Percentiles rank a stretch among this genome's conserved stretches.
These are phyloP conservation scores for Mycena galericulata DNA, from an alignment of 768 basidiomycete species.

Conservation along the genomic window DNA sequence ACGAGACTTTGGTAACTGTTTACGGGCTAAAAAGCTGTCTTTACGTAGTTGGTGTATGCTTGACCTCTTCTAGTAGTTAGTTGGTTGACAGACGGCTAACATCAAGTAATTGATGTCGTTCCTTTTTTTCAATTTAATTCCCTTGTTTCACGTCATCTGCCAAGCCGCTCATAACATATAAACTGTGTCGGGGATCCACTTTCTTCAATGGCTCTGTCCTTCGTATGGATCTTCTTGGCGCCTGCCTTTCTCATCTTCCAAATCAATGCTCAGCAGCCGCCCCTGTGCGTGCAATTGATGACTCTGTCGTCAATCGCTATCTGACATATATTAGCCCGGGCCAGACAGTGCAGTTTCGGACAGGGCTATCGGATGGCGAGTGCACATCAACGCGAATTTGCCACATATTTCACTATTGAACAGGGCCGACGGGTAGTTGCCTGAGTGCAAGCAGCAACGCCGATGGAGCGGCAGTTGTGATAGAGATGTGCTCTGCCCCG, in stretches of 20 bases:
- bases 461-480: slow-evolving; percentile 26
- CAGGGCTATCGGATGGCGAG: slow-evolving; percentile 21
- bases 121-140: too few species aligned
- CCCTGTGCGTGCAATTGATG: too few species aligned
- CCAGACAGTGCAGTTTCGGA: slow-evolving; percentile 26
- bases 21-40: slow-evolving; percentile 4
- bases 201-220: too few species aligned
- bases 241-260: too few species aligned
- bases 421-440: slow-evolving; percentile 24
- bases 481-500: slow-evolving; percentile 26
- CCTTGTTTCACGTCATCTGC: slow-evolving; percentile 17
- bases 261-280: too few species aligned
- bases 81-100: slow-evolving; percentile 5
- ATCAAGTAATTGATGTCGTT: slow-evolving; percentile 15
- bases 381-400: slow-evolving; percentile 11
- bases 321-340: too few species aligned
- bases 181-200: too few species aligned
- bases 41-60: neutral
- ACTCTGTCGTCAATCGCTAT: too few species aligned
- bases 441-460: slow-evolving; percentile 25
- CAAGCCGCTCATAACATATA: slow-evolving; percentile 10
- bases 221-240: too few species aligned
- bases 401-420: slow-evolving; percentile 13
- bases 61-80: slow-evolving; percentile 2
- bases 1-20: neutral